Evolutionary conservation across 108 stramenopile genomes (phyloP).

Genomic region (Fragilaria crotonensis): DNA sequence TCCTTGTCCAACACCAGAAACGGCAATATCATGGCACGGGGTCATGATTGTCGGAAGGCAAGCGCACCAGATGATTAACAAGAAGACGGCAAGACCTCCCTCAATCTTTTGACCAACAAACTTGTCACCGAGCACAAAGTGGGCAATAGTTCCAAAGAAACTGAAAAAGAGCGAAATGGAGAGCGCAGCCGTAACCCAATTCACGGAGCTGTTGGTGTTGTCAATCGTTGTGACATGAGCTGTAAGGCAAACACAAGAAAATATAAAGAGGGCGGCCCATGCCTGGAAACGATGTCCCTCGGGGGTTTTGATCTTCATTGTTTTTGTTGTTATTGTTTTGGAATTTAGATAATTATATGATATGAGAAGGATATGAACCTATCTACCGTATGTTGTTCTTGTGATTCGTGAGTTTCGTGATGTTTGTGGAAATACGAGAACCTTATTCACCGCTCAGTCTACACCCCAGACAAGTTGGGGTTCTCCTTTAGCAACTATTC

Average conservation of each 20-base stretch:
- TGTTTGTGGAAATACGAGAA: too few relatives aligned
- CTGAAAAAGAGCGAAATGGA: constrained; percentile 13
- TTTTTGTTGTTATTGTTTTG: too few relatives aligned
- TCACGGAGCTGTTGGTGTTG: background rate
- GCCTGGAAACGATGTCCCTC: constrained; percentile 22
- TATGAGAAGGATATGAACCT: too few relatives aligned
- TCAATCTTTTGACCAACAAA: constrained; percentile 20
- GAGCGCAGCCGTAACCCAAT: constrained; percentile 17
- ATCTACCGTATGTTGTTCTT: too few relatives aligned
- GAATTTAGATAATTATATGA: too few relatives aligned
- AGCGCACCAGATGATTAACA: constrained; percentile 24
- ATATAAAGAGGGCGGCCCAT: constrained; percentile 24
- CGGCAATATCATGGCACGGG: constrained; percentile 25
- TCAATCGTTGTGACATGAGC: constrained; percentile 2
- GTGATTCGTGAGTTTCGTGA: too few relatives aligned
- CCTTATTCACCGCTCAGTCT: too few relatives aligned
- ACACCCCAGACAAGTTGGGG: too few relatives aligned
- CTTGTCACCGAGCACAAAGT: constrained; percentile 4
- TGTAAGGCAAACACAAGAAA: constrained; percentile 17
- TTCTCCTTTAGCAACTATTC: too few relatives aligned
- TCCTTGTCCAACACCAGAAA: background rate
- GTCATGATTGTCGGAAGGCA: constrained; percentile 32
- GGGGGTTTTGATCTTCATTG: too few relatives aligned
- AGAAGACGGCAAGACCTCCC: constrained; percentile 5
- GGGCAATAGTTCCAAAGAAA: constrained; percentile 1